phyloP scores from a whole-genome alignment of 1,284 basidiomycete genomes.

The Volvariella surrecta region DNA sequence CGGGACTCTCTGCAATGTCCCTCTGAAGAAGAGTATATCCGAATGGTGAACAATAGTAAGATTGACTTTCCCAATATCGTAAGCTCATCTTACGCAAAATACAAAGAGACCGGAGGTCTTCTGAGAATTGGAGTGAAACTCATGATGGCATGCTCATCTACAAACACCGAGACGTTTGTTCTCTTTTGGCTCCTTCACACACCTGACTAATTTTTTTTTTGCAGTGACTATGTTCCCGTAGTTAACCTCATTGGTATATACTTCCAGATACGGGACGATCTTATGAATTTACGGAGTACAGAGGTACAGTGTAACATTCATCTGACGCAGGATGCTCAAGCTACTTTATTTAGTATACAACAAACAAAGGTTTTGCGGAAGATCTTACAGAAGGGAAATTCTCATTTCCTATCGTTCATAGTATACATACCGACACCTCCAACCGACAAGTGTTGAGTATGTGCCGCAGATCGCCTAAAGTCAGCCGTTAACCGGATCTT shows the following conservation, averaged over 20 bases:
- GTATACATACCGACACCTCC: constrained; percentile 65
- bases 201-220: constrained; percentile 2
- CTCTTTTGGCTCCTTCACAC: constrained; percentile 1
- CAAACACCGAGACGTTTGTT: constrained; percentile 53
- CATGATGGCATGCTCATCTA: constrained; percentile 86
- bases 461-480: constrained; percentile 18
- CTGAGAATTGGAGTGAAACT: constrained; percentile 91
- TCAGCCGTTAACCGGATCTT: background rate
- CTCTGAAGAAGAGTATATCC: constrained; percentile 89
- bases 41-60: constrained; percentile 95
- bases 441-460: constrained; percentile 79
- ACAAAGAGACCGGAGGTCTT: constrained; percentile 90
- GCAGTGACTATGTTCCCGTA: constrained; percentile 88
- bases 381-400: constrained; percentile 97
- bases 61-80: constrained; percentile 10
- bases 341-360: constrained; percentile 53
- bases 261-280: constrained; percentile 97
- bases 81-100: background rate
- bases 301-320: constrained; percentile 39
- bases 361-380: constrained; percentile 93
- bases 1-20: constrained; percentile 89
- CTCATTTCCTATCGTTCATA: constrained; percentile 90
- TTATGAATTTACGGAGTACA: constrained; percentile 89
- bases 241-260: constrained; percentile 92
- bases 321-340: background rate